A percentile compares a stretch with the other conserved stretches of the same genome.
These are phyloP conservation scores for Neonectria sp. DNA, from an alignment of 2,329 filamentous ascomycete species.

Conservation along the genomic window DNA sequence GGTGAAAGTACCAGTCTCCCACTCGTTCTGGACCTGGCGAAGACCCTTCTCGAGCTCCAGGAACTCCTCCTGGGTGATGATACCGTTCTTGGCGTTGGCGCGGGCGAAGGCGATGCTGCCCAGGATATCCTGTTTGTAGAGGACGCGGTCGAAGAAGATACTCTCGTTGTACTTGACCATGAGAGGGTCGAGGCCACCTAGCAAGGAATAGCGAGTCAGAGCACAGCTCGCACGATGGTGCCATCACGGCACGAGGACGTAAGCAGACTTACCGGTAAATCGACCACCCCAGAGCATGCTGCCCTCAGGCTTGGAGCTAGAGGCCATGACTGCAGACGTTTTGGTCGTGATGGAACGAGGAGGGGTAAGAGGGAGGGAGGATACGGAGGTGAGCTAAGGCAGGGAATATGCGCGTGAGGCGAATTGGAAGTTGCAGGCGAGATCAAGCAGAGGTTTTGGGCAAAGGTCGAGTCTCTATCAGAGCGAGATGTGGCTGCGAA, in stretches of 20 bases:
- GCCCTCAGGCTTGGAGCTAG: conserved; percentile 47
- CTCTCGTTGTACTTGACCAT: conserved; percentile 90
- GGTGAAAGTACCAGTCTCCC: conserved; percentile 64
- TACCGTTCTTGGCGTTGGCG: conserved; percentile 82
- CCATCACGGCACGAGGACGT: neutral
- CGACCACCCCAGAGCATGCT: conserved; percentile 63
- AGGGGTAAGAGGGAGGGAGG: neutral
- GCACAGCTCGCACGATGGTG: neutral
- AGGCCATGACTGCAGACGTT: conserved; percentile 44
- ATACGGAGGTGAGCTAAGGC: neutral
- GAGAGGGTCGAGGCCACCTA: conserved; percentile 85
- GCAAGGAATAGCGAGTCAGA: conserved; percentile 17
- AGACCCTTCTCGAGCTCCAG: conserved; percentile 81
- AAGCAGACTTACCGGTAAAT: conserved; percentile 61
- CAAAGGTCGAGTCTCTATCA: conserved; percentile 2
- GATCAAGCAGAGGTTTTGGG: neutral
- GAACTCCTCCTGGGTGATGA: conserved; percentile 82
- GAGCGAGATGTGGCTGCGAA: neutral
- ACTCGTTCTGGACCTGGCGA: conserved; percentile 68
- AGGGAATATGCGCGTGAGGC: conserved; percentile 1
- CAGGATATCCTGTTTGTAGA: conserved; percentile 86
- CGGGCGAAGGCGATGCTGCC: conserved; percentile 87
- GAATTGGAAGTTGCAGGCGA: conserved; percentile 14
- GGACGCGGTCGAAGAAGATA: conserved; percentile 82
- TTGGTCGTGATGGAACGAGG: neutral